Conservation (phyloP, 2,329 filamentous ascomycete genomes). For the Fusarium phyllophilum region DNA sequence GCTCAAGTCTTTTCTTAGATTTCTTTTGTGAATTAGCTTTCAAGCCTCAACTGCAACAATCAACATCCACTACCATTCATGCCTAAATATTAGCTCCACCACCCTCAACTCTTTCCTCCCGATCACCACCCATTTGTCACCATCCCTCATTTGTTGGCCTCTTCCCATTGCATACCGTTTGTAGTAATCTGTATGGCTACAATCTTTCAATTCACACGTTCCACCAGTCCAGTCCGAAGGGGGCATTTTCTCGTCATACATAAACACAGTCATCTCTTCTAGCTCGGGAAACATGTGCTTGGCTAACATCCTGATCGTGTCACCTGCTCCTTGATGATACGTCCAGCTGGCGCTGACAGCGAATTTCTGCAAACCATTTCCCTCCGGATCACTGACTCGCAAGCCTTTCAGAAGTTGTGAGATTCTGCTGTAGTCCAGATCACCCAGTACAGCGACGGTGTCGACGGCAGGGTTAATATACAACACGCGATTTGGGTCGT, state of each 20-base stretch:
- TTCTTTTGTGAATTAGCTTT: accelerated
- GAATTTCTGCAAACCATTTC: neutral
- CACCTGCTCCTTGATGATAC: neutral
- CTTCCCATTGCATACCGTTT: neutral
- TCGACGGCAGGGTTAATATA: neutral
- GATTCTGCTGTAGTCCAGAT: neutral
- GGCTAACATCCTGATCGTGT: neutral
- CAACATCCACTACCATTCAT: neutral
- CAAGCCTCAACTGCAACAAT: neutral
- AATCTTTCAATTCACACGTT: neutral
- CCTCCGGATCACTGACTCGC: neutral
- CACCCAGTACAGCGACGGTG: neutral
- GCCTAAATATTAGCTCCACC: neutral
- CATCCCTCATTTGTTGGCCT: neutral
- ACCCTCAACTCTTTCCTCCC: neutral
- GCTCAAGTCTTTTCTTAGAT: too few relatives aligned
- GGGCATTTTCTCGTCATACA: neutral
- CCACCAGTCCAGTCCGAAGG: neutral
- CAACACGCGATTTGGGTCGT: neutral
- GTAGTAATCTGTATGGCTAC: neutral
- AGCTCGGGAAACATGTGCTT: neutral
- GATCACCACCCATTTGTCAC: neutral
- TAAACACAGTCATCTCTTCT: neutral
- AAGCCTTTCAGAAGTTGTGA: neutral
- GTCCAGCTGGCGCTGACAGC: neutral